These are phyloP conservation scores for Mrakia hoshinonis DNA, from an alignment of 768 basidiomycete genomes.

Conservation along the genomic window DNA sequence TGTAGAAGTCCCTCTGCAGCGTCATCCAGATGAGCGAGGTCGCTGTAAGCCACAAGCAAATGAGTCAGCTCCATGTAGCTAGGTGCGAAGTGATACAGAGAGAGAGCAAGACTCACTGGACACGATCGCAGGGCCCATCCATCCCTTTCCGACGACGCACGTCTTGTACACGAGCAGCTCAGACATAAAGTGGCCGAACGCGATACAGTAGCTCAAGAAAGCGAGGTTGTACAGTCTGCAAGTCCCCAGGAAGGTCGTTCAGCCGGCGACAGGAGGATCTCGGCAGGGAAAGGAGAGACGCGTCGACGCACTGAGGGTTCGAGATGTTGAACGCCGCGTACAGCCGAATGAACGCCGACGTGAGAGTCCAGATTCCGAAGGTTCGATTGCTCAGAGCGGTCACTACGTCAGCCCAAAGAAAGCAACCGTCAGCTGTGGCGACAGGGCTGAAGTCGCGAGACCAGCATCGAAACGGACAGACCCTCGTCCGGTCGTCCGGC, in stretches of 20 bases:
- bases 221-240: slow-evolving; percentile 83
- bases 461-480: slow-evolving; percentile 21
- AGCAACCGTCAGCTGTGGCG: too few relatives aligned
- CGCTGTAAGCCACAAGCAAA: slow-evolving; percentile 43
- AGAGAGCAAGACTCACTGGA: slow-evolving; percentile 55
- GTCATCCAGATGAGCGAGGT: slow-evolving; percentile 76
- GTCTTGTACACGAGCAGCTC: slow-evolving; percentile 78
- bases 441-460: neutral
- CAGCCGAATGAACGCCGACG: slow-evolving; percentile 67
- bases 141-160: slow-evolving; percentile 53
- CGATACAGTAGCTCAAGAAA: slow-evolving; percentile 77
- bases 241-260: neutral
- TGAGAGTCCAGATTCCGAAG: slow-evolving; percentile 84
- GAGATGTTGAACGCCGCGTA: slow-evolving; percentile 87
- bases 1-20: slow-evolving; percentile 67
- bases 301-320: slow-evolving; percentile 57
- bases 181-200: slow-evolving; percentile 77
- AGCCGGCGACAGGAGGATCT: neutral
- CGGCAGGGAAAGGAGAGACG: neutral
- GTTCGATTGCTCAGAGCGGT: slow-evolving; percentile 78
- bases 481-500: slow-evolving; percentile 44
- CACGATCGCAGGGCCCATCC: slow-evolving; percentile 69
- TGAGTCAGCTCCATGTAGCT: neutral
- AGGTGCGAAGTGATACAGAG: too few relatives aligned
- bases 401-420: slow-evolving; percentile 47